phyloP scores from a whole-genome alignment of 495 filamentous ascomycete genomes.

The Penicillium paradoxum region DNA sequence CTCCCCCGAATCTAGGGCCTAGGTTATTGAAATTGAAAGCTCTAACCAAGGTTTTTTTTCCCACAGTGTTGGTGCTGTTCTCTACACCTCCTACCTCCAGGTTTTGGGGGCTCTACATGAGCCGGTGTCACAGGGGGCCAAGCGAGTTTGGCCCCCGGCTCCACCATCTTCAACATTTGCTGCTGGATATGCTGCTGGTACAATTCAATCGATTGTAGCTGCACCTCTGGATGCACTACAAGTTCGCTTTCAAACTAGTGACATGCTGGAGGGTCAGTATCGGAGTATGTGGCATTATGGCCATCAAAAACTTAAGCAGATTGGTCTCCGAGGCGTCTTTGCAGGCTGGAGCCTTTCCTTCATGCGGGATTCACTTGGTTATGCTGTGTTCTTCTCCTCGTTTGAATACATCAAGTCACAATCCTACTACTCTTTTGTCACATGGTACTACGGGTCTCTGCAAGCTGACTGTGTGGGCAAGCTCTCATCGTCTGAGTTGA shows the following conservation, averaged over 20 bases:
- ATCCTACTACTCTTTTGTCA: constrained; percentile 74
- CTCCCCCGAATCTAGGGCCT: neutral
- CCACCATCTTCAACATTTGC: constrained; percentile 59
- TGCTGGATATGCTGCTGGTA: constrained; percentile 73
- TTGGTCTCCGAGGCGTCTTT: constrained; percentile 76
- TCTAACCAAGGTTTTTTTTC: neutral
- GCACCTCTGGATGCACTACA: constrained; percentile 87
- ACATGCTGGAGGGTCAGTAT: constrained; percentile 63
- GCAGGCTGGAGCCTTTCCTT: constrained; percentile 77
- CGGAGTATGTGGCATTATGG: constrained; percentile 81
- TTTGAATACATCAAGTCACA: constrained; percentile 89
- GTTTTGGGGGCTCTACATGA: constrained; percentile 67
- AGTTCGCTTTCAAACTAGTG: constrained; percentile 66
- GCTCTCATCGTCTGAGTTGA: constrained; percentile 17
- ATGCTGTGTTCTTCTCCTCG: constrained; percentile 75
- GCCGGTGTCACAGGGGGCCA: constrained; percentile 61
- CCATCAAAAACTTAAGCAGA: constrained; percentile 65
- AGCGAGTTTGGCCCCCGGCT: constrained; percentile 73
- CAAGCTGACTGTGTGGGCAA: constrained; percentile 26
- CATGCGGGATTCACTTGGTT: constrained; percentile 75
- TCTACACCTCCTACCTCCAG: constrained; percentile 86
- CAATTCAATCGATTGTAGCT: constrained; percentile 72
- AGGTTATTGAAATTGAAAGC: neutral
- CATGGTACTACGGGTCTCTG: constrained; percentile 66
- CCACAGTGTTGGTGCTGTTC: constrained; percentile 67